Conservation (phyloP, 208 protist species). For the Wallacemonas sp. region DNA sequence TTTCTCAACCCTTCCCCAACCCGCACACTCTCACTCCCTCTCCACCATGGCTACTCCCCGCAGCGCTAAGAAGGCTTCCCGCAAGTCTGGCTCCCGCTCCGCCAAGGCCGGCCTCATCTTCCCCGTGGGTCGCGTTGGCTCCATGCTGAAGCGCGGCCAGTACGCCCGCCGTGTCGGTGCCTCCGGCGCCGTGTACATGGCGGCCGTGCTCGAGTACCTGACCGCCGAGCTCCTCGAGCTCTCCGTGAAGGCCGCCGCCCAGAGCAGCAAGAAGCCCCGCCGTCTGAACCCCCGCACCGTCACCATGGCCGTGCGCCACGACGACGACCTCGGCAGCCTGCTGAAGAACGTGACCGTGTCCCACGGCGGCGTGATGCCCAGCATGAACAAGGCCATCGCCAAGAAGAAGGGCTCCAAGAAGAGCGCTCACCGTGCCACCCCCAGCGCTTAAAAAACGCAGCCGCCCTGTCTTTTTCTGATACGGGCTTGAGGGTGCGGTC, state of each 20-base stretch:
- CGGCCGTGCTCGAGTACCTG: constrained; percentile 99
- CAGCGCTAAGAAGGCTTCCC: constrained; percentile 75
- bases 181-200: constrained; percentile 98
- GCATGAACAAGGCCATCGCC: constrained; percentile 74
- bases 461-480: not conserved
- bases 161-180: constrained; percentile 97
- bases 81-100: constrained; percentile 89
- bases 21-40: not conserved
- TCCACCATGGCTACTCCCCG: constrained; percentile 64
- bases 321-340: constrained; percentile 72
- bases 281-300: constrained; percentile 76
- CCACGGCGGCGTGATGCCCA: constrained; percentile 81
- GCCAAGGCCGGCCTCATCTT: constrained; percentile 98
- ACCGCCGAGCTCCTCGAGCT: constrained; percentile 87
- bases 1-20: constrained; percentile 12
- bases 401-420: constrained; percentile 84
- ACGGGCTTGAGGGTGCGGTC: not conserved
- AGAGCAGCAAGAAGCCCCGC: constrained; percentile 69
- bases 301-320: constrained; percentile 80
- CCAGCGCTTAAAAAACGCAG: constrained; percentile 39
- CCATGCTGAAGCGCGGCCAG: constrained; percentile 94
- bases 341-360: constrained; percentile 80
- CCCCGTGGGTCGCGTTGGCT: constrained; percentile 98
- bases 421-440: constrained; percentile 48
- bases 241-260: constrained; percentile 73